Percentiles rank a stretch among this genome's conserved stretches.
Evolutionary conservation across 768 basidiomycete genomes (phyloP).

Genomic region (Leccinum boreale): DNA sequence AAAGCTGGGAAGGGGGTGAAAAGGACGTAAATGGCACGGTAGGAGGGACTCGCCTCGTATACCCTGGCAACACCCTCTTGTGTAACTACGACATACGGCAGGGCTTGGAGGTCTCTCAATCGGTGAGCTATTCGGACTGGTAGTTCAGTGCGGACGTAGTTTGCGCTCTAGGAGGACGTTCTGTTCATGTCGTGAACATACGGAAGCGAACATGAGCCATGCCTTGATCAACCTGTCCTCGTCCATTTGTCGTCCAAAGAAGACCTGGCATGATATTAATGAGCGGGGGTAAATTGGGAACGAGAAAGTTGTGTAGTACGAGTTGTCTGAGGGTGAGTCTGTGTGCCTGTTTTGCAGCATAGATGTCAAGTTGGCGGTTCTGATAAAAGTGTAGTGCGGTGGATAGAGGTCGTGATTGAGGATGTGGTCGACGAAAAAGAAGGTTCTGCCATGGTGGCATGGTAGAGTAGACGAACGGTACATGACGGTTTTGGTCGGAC

Average conservation of each 20-base stretch:
- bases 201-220: conserved; percentile 8
- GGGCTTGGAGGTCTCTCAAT: conserved; percentile 77
- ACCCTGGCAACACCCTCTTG: conserved; percentile 81
- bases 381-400: conserved; percentile 71
- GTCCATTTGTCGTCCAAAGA: conserved; percentile 82
- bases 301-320: conserved; percentile 45
- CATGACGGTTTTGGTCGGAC: neutral
- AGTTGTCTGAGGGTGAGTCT: conserved; percentile 76
- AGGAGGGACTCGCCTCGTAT: conserved; percentile 62
- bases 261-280: conserved; percentile 49
- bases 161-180: conserved; percentile 60
- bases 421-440: conserved; percentile 7
- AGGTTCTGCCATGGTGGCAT: conserved; percentile 25
- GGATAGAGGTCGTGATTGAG: conserved; percentile 24
- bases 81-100: conserved; percentile 85
- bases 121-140: conserved; percentile 88
- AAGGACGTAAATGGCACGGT: neutral
- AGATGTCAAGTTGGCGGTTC: conserved; percentile 77
- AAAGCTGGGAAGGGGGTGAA: conserved; percentile 47
- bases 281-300: neutral
- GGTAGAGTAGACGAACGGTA: neutral
- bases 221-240: conserved; percentile 76
- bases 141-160: conserved; percentile 86
- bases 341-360: conserved; percentile 71
- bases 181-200: neutral